Percentiles rank a stretch among this genome's conserved stretches.
phyloP scores from a whole-genome alignment of 257 asterid species.

The Solanum sejunctum region DNA sequence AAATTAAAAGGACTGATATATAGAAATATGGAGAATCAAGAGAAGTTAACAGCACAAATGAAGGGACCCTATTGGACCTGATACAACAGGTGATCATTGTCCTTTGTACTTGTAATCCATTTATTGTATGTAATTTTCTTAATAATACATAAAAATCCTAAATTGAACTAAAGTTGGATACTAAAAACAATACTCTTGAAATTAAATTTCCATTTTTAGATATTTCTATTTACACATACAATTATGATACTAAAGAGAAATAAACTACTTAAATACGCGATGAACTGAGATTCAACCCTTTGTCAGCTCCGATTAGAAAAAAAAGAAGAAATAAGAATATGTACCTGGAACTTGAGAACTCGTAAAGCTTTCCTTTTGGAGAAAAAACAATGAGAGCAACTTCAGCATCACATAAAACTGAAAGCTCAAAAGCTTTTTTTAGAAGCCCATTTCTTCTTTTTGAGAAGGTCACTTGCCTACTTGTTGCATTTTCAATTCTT shows the following conservation, averaged over 20 bases:
- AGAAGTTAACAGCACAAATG: not conserved
- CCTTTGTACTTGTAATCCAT: not conserved
- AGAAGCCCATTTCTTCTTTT: conserved; percentile 55
- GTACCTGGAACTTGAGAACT: conserved; percentile 50
- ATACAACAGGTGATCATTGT: conserved; percentile 4
- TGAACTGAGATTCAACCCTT: not conserved
- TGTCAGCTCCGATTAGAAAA: not conserved
- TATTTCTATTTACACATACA: not conserved
- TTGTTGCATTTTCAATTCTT: conserved; percentile 44
- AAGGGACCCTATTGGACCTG: not conserved
- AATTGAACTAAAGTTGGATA: not conserved
- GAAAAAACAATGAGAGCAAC: conserved; percentile 46
- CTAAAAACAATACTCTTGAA: not conserved
- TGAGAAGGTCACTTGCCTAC: conserved; percentile 53
- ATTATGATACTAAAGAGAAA: not conserved
- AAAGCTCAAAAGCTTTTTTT: conserved; percentile 55
- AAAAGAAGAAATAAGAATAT: not conserved
- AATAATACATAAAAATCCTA: not conserved
- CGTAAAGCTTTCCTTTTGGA: conserved; percentile 36
- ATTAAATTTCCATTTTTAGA: not conserved
- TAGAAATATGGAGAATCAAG: not conserved
- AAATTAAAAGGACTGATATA: not conserved
- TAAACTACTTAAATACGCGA: not conserved
- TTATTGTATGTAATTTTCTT: not conserved
- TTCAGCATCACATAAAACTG: conserved; percentile 63